Conservation (phyloP, 495 filamentous ascomycete genomes). For the Penicillium bovifimosum region DNA sequence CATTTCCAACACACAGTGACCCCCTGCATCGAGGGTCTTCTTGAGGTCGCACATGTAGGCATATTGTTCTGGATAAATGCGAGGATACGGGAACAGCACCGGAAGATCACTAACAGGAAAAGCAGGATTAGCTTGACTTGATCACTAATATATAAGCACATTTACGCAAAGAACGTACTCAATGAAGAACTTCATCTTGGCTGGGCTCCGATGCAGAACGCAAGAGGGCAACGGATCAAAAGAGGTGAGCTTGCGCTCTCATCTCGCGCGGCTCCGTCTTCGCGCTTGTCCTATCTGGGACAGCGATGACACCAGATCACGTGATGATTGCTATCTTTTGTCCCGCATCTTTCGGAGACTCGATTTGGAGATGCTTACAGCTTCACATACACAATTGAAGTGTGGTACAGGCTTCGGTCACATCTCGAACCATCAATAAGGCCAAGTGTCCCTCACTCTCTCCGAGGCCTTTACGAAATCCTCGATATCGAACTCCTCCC, state of each 20-base stretch:
- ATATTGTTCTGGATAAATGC: slow-evolving; percentile 99
- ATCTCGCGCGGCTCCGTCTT: slow-evolving; percentile 1
- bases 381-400: slow-evolving; percentile 8
- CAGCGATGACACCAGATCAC: slow-evolving; percentile 38
- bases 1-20: slow-evolving; percentile 99
- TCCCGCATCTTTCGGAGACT: slow-evolving; percentile 1
- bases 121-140: slow-evolving; percentile 1
- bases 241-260: slow-evolving; percentile 4
- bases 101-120: slow-evolving; percentile 64
- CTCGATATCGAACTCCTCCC: slow-evolving; percentile 11
- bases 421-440: neutral
- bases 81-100: slow-evolving; percentile 93
- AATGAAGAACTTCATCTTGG: slow-evolving; percentile 93
- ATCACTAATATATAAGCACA: neutral
- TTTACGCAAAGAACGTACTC: slow-evolving; percentile 47
- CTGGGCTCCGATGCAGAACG: slow-evolving; percentile 23
- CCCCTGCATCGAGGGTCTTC: slow-evolving; percentile 86
- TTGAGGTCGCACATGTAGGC: slow-evolving; percentile 99
- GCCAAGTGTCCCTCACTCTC: neutral
- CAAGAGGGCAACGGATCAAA: slow-evolving; percentile 11
- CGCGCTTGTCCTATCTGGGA: slow-evolving; percentile 33
- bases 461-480: neutral
- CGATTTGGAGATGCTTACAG: slow-evolving; percentile 28
- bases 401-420: neutral
- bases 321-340: slow-evolving; percentile 29